Evolutionary conservation across 495 filamentous ascomycete species (phyloP), one percentile per base, ranked within the genome.

Genomic region (Annulohypoxylon maeteangense): DNA sequence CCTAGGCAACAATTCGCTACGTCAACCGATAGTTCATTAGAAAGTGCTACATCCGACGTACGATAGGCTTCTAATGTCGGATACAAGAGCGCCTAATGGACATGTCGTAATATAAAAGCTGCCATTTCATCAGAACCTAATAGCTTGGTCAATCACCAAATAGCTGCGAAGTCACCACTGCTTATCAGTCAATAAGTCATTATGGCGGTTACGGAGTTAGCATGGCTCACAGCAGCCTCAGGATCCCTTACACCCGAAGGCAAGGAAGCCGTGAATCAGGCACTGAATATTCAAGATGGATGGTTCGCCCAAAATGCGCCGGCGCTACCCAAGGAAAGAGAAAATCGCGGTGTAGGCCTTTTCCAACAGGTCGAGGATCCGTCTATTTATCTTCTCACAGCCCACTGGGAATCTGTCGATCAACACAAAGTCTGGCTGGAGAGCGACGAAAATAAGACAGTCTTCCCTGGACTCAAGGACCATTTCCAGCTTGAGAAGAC

Each of bases 181-280:
- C 48, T 27, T 6, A 54, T 7, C n/a, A 23, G 1, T 23, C 42
- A 29, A 62, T 34, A 25, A 58, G 3, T 61, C 67, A 75, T 50
- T 50, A 87, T 89, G 86, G 56, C 81, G 14, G 78, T 88, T 58
- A 88, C 86, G 1, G 84, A 89, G 68, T 63, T 89, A 48, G 85
- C 86, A 66, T 80, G 82, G 62, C 70, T 89, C 16, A 82, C 71
- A 40, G 67, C 82, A 31, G 74, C 74, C 14, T 60, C 75, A 34
- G 65, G 57, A 0, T 18, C 71, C 29, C 36, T 79, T 34, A 71
- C 68, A 31, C 23, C 71, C 0, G 68, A 68, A 7, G 60, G 81
- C 7, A 76, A 62, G 40, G 42, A 74, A 7, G 75, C 77, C 12
- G 72, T 81, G 62, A 62, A 54, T 42, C 34, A 54, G 0, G 78